Evolutionary conservation across 2,329 filamentous ascomycete genomes (phyloP).

Genomic region (Fusarium oxysporum): DNA sequence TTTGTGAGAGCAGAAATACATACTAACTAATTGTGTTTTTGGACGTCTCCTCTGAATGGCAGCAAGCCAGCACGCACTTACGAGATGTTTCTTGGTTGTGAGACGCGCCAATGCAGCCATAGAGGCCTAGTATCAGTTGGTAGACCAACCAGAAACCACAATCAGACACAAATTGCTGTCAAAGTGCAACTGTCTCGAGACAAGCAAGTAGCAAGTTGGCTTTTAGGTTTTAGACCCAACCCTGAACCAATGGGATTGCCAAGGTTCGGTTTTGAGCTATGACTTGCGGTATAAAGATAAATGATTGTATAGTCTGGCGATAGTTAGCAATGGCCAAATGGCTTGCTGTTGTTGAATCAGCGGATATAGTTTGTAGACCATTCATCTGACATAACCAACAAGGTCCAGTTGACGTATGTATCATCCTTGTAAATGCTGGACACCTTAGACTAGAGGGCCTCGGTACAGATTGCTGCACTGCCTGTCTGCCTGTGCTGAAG

Average conservation of each 20-base stretch:
- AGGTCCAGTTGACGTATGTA: neutral
- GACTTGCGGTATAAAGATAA: neutral
- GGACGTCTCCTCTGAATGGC: slow-evolving; percentile 1
- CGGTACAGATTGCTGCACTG: slow-evolving; percentile 5
- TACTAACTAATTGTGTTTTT: neutral
- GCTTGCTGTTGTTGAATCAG: neutral
- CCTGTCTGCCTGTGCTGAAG: slow-evolving; percentile 18
- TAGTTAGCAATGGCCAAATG: neutral
- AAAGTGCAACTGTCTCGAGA: slow-evolving; percentile 20
- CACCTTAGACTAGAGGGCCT: neutral
- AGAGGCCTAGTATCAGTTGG: slow-evolving; percentile 1
- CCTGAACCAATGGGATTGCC: slow-evolving; percentile 7
- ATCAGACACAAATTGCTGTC: slow-evolving; percentile 17
- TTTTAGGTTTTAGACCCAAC: slow-evolving; percentile 6
- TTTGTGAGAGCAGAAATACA: neutral
- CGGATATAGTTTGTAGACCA: neutral
- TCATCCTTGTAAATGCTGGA: neutral
- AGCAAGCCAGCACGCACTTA: slow-evolving; percentile 9
- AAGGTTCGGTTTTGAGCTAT: neutral
- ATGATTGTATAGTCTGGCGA: neutral
- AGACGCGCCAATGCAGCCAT: slow-evolving; percentile 31
- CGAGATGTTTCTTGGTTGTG: slow-evolving; percentile 18
- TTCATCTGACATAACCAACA: neutral
- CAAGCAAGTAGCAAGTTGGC: neutral
- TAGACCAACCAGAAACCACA: neutral